Base-by-base conservation (phyloP, 2,329 filamentous ascomycete species). In the Scolecobasidium constrictum region DNA sequence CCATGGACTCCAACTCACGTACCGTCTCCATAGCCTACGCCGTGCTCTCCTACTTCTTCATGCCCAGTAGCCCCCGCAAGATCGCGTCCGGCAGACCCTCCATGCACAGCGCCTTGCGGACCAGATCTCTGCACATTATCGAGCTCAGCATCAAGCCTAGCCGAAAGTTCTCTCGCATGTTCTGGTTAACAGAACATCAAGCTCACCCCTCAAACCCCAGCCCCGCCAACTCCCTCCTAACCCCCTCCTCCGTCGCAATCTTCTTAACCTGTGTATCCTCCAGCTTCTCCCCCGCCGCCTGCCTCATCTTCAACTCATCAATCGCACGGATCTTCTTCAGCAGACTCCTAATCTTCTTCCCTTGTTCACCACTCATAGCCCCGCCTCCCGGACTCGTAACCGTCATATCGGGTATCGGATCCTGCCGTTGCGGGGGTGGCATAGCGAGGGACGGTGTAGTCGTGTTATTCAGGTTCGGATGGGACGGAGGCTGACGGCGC, bases 261-360 rank as follows among this genome's bases (percentile, higher is more conserved):
- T 98, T 98, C 73, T 94, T 93, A 64, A 98, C 79, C 68, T 98
- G 92, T 22, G 92, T 98, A 57, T 95, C 90, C 67, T 98, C 92
- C 47, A 98, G 69, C 72, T 95, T 96, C 72, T 98, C 92, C 4
- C 90, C 90, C 23, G 83, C 81, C 3, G 90, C 92, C 51, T 88
- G 79, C 44, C 92, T 79, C 88, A 96, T 95, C 71, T 96, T 94
- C 48, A 98, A 69, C 60, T 98, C 92, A 59, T 98, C 92, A 57
- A 98, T 98, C 9, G 92, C 92, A 16, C 92, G 79, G 48, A 98
- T 83, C 75, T 98, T 98, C 77, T 98, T 98, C 61, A 94, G 74
- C 48, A 98, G 72, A 46, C 86, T 86, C 44, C 92, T 75, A 48
- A 95, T 77, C 71, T 96, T 98, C 78, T 96, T 98, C 35, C 93